A percentile compares a stretch with the other conserved stretches of the same genome.
These are phyloP conservation scores for Ormosia semicastrata DNA, from an alignment of 306 rosid genomes.

Conservation along the genomic window DNA sequence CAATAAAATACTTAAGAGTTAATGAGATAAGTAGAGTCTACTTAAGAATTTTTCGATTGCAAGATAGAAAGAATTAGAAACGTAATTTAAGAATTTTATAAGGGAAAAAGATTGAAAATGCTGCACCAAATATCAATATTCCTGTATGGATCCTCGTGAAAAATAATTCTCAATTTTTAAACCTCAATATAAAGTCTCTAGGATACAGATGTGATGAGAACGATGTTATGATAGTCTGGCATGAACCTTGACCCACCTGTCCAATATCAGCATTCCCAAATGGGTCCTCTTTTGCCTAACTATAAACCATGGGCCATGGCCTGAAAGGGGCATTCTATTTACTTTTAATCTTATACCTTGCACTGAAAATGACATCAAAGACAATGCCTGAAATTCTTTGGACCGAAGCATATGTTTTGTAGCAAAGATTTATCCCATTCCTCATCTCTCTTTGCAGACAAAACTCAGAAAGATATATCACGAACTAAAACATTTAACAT, in stretches of 20 bases:
- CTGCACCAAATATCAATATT: background rate
- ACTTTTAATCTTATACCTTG: slow-evolving; percentile 15
- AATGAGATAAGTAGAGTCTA: too few relatives aligned
- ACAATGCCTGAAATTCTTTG: slow-evolving; percentile 33
- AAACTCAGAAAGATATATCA: slow-evolving; percentile 19
- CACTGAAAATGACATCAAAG: slow-evolving; percentile 42
- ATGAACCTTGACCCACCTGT: slow-evolving; percentile 33
- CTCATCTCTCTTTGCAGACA: slow-evolving; percentile 30
- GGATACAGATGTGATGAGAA: slow-evolving; percentile 21
- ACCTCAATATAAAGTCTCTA: background rate
- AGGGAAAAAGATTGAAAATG: background rate
- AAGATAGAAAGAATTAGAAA: background rate
- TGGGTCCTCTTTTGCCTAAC: slow-evolving; percentile 35
- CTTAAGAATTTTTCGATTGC: too few relatives aligned
- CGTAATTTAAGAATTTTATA: background rate
- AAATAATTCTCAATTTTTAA: background rate
- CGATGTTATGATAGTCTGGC: slow-evolving; percentile 28
- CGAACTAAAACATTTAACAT: slow-evolving; percentile 36
- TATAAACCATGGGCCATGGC: slow-evolving; percentile 38
- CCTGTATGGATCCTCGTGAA: background rate
- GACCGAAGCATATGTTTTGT: slow-evolving; percentile 40
- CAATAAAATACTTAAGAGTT: too few relatives aligned
- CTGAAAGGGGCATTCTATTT: slow-evolving; percentile 21
- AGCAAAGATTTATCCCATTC: slow-evolving; percentile 35
- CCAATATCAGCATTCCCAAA: slow-evolving; percentile 24